Base-by-base conservation (phyloP, 768 basidiomycete species). In the Phaeolepiota aurea region DNA sequence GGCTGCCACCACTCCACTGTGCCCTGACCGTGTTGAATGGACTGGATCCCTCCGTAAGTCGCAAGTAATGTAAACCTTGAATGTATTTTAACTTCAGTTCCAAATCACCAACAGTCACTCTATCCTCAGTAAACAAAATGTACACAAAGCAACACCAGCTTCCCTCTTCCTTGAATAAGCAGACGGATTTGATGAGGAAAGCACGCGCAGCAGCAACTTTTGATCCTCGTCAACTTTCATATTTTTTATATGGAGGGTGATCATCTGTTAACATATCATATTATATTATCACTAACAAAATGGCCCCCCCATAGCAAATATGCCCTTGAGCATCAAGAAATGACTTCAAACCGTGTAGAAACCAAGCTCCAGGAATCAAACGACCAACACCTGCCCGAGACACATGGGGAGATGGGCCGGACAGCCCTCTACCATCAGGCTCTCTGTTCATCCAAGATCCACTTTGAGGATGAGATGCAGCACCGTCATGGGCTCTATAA, bases 341-440 rank as follows among this genome's bases (percentile, higher is more conserved):
- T 28, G n/a, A 28, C n/a, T n/a, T 28, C n/a, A 28, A n/a, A 7
- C 25, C 51, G 46, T 12, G 38, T 54, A 3, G 49, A 51, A 38
- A 32, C 22, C 5, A 41, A n/a, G 18, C 37, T 55, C 2, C 42
- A 43, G 3, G 44, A 49, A 30, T 22, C 35, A n/a, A 44, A 51
- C 30, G 12, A 19, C 12, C 30, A 12, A 12, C 34, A 35, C 7
- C 41, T 53, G 7, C 52, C 54, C 19, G 7, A 22, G 5, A 30
- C 47, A 4, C 47, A 57, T 23, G 35, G 45, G 18, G 48, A 49
- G 13, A 20, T 49, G 21, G 42, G 42, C 32, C 54, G 54, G 12
- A 52, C 51, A 4, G 40, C 32, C 10, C 47, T 48, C 15, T 55
- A 52, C 30, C 44, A 52, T 34, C 37, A 54, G 18, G 55, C 55